Evolutionary conservation across 176 grass and related monocot species (phyloP).

Genomic region (Ensete glaucum): DNA sequence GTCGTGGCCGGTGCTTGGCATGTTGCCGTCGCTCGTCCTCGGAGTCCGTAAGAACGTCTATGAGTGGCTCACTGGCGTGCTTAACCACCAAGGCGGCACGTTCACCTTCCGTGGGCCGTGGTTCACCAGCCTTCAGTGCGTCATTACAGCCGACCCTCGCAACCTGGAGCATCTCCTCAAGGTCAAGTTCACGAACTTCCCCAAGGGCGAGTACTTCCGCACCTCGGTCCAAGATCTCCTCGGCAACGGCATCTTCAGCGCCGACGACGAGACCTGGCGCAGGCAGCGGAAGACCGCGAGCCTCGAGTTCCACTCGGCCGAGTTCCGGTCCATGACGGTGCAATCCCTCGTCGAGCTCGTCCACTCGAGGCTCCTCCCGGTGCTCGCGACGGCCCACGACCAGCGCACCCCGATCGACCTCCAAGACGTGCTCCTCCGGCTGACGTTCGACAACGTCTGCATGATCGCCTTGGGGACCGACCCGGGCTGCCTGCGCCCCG

Average conservation of each 20-base stretch:
- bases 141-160: slow-evolving; percentile 79
- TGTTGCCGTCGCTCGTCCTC: slow-evolving; percentile 74
- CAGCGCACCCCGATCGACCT: slow-evolving; percentile 34
- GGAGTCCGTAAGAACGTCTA: slow-evolving; percentile 66
- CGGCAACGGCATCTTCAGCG: slow-evolving; percentile 84
- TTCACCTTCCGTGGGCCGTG: slow-evolving; percentile 71
- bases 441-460: slow-evolving; percentile 95
- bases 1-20: slow-evolving; percentile 67
- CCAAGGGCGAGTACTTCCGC: slow-evolving; percentile 83
- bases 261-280: slow-evolving; percentile 77
- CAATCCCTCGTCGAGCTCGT: slow-evolving; percentile 72
- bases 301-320: slow-evolving; percentile 88
- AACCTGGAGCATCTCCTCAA: slow-evolving; percentile 96
- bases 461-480: slow-evolving; percentile 87
- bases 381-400: slow-evolving; percentile 34
- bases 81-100: slow-evolving; percentile 52
- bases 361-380: slow-evolving; percentile 60
- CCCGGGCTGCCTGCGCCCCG: slow-evolving; percentile 49
- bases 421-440: slow-evolving; percentile 73
- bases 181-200: slow-evolving; percentile 66
- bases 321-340: slow-evolving; percentile 73
- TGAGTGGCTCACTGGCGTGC: slow-evolving; percentile 73
- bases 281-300: slow-evolving; percentile 71
- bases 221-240: slow-evolving; percentile 63
- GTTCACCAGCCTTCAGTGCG: slow-evolving; percentile 86